A percentile compares a stretch with the other conserved stretches of the same genome.
Conservation (phyloP, 2,329 filamentous ascomycete genomes). For the Aspergillus ochraceus region DNA sequence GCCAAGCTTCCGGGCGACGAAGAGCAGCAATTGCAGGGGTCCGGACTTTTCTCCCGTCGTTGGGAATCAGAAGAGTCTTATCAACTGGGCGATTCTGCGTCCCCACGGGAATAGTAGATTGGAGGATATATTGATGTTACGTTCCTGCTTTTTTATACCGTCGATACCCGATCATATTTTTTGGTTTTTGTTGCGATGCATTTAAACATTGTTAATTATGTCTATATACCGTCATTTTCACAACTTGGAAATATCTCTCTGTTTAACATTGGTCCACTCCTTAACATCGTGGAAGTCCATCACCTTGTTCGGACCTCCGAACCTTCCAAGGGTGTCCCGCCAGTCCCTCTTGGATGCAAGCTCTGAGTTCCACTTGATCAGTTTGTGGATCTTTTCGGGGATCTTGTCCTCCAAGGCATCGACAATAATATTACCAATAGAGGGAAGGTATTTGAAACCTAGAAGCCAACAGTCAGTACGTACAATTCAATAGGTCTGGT, state of each 20-base stretch:
- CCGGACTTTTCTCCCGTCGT: constrained; percentile 12
- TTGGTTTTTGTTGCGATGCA: neutral
- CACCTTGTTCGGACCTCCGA: constrained; percentile 48
- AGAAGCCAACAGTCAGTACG: constrained; percentile 22
- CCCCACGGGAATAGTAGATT: constrained; percentile 11
- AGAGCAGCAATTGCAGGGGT: constrained; percentile 29
- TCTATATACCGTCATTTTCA: constrained; percentile 1
- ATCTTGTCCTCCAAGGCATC: constrained; percentile 49
- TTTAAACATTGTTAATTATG: neutral
- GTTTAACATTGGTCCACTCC: constrained; percentile 39
- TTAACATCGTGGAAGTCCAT: constrained; percentile 49
- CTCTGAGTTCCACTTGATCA: constrained; percentile 55
- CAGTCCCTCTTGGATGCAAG: constrained; percentile 47
- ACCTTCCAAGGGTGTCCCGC: constrained; percentile 49
- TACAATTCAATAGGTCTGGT: neutral
- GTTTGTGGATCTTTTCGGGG: constrained; percentile 41
- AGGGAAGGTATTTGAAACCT: constrained; percentile 54
- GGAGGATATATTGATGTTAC: constrained; percentile 6
- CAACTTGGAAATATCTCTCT: constrained; percentile 19
- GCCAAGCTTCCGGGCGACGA: constrained; percentile 31
- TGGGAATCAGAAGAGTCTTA: constrained; percentile 25
- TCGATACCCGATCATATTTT: constrained; percentile 14
- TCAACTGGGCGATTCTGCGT: constrained; percentile 21
- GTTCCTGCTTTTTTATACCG: constrained; percentile 1
- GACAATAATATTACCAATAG: constrained; percentile 50